Percentiles rank a stretch among this genome's conserved stretches.
These are phyloP conservation scores for Lactifluus echinatus DNA, from an alignment of 768 basidiomycete genomes.

Conservation along the genomic window DNA sequence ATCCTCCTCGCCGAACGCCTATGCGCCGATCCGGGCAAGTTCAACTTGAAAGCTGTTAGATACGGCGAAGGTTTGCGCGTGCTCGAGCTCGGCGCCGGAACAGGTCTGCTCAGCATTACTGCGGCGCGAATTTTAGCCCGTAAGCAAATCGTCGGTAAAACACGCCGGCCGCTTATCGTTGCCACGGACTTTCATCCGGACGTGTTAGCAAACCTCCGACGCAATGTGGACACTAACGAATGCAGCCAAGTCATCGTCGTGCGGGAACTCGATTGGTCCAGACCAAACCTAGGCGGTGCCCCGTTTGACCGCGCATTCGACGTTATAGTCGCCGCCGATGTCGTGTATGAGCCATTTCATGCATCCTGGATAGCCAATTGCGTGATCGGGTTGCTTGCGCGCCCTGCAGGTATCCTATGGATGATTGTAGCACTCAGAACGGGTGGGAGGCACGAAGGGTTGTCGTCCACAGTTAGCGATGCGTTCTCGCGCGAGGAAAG, in stretches of 20 bases:
- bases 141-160: not conserved
- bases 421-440: constrained; percentile 63
- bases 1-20: constrained; percentile 62
- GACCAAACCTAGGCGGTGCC: constrained; percentile 28
- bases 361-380: constrained; percentile 60
- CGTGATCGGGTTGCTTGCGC: constrained; percentile 41
- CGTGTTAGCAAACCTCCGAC: constrained; percentile 59
- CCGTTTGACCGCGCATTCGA: constrained; percentile 45
- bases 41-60: constrained; percentile 26
- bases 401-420: constrained; percentile 50
- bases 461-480: constrained; percentile 46
- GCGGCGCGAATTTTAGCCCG: constrained; percentile 39
- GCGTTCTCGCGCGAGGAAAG: constrained; percentile 35
- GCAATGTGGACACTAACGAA: constrained; percentile 52
- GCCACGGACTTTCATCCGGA: constrained; percentile 75
- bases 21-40: constrained; percentile 38
- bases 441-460: constrained; percentile 52
- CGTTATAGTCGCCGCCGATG: constrained; percentile 69
- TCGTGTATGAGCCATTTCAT: constrained; percentile 66
- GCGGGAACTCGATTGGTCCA: constrained; percentile 56
- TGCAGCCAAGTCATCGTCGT: constrained; percentile 33
- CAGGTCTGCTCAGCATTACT: constrained; percentile 72
- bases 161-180: constrained; percentile 33
- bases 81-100: constrained; percentile 81
- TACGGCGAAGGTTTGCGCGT: constrained; percentile 25